Base-by-base conservation (phyloP, 805 yeast species). In the Wickerhamiella sorbophila region DNA sequence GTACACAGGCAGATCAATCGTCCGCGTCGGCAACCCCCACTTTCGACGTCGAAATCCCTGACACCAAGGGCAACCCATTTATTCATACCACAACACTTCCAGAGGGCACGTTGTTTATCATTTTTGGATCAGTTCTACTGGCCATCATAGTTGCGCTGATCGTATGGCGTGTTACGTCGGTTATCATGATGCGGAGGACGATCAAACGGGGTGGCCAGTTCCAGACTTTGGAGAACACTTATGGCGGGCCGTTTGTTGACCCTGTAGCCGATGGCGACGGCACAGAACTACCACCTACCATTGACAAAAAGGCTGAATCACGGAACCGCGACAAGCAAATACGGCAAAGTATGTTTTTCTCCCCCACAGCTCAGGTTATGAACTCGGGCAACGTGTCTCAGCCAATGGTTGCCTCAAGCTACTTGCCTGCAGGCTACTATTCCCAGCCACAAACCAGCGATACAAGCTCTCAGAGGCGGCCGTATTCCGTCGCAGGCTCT, bases 31-130 rank as follows among this genome's bases (percentile, higher is more conserved):
- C 22, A 8, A 14, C 36, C 5, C 19, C 27, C 24, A 32, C 36
- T 10, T 52, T 51, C 42, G 48, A 69, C 1, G 62, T 74, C 14
- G 59, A 68, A 1, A 72, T 76, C 10, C 94, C 94, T 0, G 63
- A 77, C 1, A 66, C 72, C 33, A 51, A 50, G 15, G 61, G 68
- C 39, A 84, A 84, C 58, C 94, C 94, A 9, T 76, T 70, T 52
- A 65, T 84, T 16, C 60, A 70, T 49, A 59, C 63, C 36, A 59
- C 75, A 4, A 54, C 54, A 17, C 65, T 67, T 36, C 83, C 86
- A 1, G 68, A 72, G 37, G 94, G 94, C 1, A 79, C 91, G 1
- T 86, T 85, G 2, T 84, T 83, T 60, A 84, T 85, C 40, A 79
- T 82, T 0, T 79, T 83, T 34, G 94, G 93, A 1, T 65, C 79